These are phyloP conservation scores for Omphalotus olearius DNA, from an alignment of 1,284 basidiomycete species.

Conservation along the genomic window DNA sequence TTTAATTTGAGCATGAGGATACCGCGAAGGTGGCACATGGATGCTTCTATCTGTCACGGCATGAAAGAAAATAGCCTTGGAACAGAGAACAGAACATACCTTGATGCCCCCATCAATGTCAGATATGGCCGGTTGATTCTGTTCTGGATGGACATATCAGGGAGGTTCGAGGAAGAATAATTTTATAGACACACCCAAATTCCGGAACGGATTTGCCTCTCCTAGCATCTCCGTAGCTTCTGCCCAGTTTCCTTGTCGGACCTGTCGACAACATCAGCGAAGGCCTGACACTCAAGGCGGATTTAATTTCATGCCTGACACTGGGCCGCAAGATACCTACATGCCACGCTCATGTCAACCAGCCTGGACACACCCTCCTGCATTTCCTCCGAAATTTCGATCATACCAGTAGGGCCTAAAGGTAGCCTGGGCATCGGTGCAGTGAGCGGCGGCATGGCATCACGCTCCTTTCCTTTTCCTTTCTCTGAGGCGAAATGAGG, in stretches of 20 bases:
- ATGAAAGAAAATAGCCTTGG: conserved; percentile 6
- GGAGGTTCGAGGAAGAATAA: conserved; percentile 1
- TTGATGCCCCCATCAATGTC: conserved; percentile 87
- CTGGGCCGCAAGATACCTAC: conserved; percentile 91
- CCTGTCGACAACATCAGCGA: conserved; percentile 27
- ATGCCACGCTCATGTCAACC: conserved; percentile 89
- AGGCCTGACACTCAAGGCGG: not conserved
- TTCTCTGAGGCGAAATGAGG: conserved; percentile 33
- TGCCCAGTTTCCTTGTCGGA: conserved; percentile 89
- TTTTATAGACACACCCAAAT: conserved; percentile 40
- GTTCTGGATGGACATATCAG: conserved; percentile 27
- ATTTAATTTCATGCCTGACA: conserved; percentile 58
- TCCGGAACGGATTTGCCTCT: conserved; percentile 82
- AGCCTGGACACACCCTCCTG: conserved; percentile 68
- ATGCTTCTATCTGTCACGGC: conserved; percentile 76
- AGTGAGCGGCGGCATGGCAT: conserved; percentile 25
- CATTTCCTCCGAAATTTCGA: conserved; percentile 57
- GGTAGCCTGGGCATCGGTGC: conserved; percentile 53
- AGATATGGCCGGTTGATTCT: conserved; percentile 64
- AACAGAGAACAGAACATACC: conserved; percentile 30
- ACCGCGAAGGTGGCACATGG: conserved; percentile 92
- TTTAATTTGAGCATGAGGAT: conserved; percentile 93
- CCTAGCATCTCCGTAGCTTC: conserved; percentile 94
- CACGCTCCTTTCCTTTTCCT: conserved; percentile 61
- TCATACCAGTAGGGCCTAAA: conserved; percentile 62